Evolutionary conservation across 2,329 filamentous ascomycete species (phyloP).

Genomic region (Rhinocladiella mackenziei): DNA sequence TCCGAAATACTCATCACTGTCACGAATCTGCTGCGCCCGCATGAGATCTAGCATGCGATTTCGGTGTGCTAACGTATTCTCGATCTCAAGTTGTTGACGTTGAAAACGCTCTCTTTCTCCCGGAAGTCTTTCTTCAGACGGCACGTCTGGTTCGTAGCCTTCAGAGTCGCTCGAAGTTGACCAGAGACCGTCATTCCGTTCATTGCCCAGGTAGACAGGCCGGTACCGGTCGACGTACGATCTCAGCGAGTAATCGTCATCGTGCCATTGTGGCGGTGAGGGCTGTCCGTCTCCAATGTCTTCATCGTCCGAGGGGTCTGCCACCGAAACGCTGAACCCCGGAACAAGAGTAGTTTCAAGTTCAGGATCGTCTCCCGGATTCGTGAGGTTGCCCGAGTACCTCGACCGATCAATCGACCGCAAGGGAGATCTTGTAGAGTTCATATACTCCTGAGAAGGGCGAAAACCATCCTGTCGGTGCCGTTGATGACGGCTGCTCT

Average conservation of each 20-base stretch:
- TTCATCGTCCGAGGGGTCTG: slow-evolving; percentile 21
- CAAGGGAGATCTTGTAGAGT: slow-evolving; percentile 36
- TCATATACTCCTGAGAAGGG: slow-evolving; percentile 41
- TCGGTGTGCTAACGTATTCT: slow-evolving; percentile 11
- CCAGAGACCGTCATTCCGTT: slow-evolving; percentile 15
- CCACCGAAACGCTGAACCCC: slow-evolving; percentile 23
- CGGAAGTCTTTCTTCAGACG: slow-evolving; percentile 1
- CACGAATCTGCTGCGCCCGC: slow-evolving; percentile 17
- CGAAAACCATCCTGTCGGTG: slow-evolving; percentile 26
- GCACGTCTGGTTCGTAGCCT: slow-evolving; percentile 12
- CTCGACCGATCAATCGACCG: slow-evolving; percentile 33
- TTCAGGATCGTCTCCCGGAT: slow-evolving; percentile 9
- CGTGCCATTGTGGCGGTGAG: slow-evolving; percentile 28
- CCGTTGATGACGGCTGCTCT: slow-evolving; percentile 33
- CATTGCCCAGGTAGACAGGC: slow-evolving; percentile 19
- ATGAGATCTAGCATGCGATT: slow-evolving; percentile 16
- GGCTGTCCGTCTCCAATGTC: slow-evolving; percentile 7
- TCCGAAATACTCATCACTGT: slow-evolving; percentile 15
- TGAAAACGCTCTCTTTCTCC: slow-evolving; percentile 14
- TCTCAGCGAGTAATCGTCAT: slow-evolving; percentile 23
- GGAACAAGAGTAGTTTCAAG: slow-evolving; percentile 14
- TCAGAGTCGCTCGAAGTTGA: slow-evolving; percentile 24
- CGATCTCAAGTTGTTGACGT: slow-evolving; percentile 11
- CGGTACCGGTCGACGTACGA: slow-evolving; percentile 27
- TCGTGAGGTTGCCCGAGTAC: slow-evolving; percentile 25